Base-by-base conservation (phyloP, 192 early-diverging fungal species). In the Coemansia sp. region DNA sequence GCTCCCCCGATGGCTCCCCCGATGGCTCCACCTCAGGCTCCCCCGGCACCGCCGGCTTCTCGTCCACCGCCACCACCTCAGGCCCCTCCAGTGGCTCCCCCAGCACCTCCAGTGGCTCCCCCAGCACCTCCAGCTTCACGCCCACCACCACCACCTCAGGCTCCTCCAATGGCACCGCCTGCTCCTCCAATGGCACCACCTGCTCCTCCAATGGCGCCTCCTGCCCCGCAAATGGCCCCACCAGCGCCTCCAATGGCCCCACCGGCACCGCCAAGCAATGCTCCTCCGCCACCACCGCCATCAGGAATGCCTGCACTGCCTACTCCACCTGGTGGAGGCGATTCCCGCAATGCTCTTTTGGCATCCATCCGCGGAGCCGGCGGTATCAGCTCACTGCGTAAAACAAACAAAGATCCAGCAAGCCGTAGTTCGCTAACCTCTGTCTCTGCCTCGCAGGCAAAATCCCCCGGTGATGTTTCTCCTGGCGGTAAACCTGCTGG, bases 301-400 rank as follows among this genome's bases (percentile, higher is more conserved):
- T 20, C 46, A 26, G 44, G 43, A 18, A 34, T 51, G 1, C 37
- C 45, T 9, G 25, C 49, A 19, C 51, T 49, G 17, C 24, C 64
- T 19, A 40, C 23, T 14, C 40, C 58, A n/a, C 20, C 59, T 34
- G 44, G 11, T 17, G 68, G 57, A 6, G 58, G 66, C 10, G 62
- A 65, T 28, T 28, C 53, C 15, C 37, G 72, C 29, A 52, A 32
- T 22, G 53, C 48, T 14, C 67, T 76, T 41, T 44, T 76, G 33
- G 67, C 52, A 9, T 67, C 72, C 9, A 76, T 76, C 25, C 65
- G 72, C 17, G 67, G 58, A 4, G 57, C 53, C 35, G 71, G 71
- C 9, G 66, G 72, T 19, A 40, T 69, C 19, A 49, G 61, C 32
- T 33, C 53, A 19, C 45, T 76, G 46, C 72, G 72, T 42, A 76